Percentiles rank a stretch among this genome's conserved stretches.
Evolutionary conservation across 139 green algal species (phyloP).

Genomic region (Picochlorum sp.): DNA sequence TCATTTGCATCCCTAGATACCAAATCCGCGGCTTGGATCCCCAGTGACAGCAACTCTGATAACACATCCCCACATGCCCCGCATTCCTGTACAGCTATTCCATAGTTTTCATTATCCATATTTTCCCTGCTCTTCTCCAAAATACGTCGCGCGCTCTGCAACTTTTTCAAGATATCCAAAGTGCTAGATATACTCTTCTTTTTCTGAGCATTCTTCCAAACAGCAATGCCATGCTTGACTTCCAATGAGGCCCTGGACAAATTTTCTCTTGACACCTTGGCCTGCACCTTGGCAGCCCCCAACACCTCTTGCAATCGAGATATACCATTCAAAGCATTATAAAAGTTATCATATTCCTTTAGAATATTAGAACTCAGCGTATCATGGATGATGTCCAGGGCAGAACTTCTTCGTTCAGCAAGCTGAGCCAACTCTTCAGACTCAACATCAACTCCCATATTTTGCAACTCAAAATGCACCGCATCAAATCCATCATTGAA

Average conservation of each 20-base stretch:
- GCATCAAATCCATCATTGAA: not conserved
- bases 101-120: constrained; percentile 10
- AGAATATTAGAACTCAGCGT: constrained; percentile 36
- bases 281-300: constrained; percentile 18
- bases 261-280: constrained; percentile 18
- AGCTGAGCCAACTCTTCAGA: constrained; percentile 25
- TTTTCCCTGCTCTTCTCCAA: constrained; percentile 22
- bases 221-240: constrained; percentile 15
- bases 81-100: not conserved
- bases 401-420: constrained; percentile 28
- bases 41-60: not conserved
- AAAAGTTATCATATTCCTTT: constrained; percentile 37
- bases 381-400: constrained; percentile 42
- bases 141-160: constrained; percentile 19
- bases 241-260: constrained; percentile 25
- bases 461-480: not conserved
- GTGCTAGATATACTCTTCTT: constrained; percentile 28
- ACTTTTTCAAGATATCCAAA: constrained; percentile 24
- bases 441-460: constrained; percentile 17
- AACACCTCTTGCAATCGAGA: not conserved
- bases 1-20: not conserved
- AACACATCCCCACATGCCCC: not conserved
- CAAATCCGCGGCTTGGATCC: not conserved
- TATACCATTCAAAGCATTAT: constrained; percentile 32
- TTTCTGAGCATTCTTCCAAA: constrained; percentile 24